Evolutionary conservation across 176 grass and related monocot species (phyloP), one percentile per base, ranked within the genome.

Genomic region (Triticum monococcum): DNA sequence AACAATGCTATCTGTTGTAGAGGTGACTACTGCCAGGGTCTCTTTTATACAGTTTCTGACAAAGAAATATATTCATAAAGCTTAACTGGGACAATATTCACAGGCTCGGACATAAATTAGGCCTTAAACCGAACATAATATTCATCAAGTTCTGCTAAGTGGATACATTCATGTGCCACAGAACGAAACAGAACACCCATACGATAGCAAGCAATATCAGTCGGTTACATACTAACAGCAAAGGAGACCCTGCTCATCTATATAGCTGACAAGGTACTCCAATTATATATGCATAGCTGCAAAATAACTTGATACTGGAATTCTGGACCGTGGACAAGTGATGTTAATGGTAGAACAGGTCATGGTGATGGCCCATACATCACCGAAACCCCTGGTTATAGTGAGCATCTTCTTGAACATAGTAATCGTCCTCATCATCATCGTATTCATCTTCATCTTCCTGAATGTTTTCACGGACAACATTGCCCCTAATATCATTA

Each of bases 401-500:
- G 26, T 13, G 37, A 74, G 5, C 7, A 30, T 22, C 71, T 48
- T 48, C 70, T 46, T 41, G 35, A 75, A 63, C 57, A 12, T 75
- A 46, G 54, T 61, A 84, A 45, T 77, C 46, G 26, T 77, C 73
- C 46, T 76, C 72, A 2, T 72, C 64, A 7, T 69, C 81, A 83
- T 83, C 35, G 23, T 73, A 81, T 26, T 81, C 79, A 81, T 81
- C 62, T 12, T 67, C 67, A 17, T 83, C 68, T 22, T 61, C 81
- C 24, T 73, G 13, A 30, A 22, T 17, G 24, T 64, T 28, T 76
- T 17, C 68, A 64, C 14, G 70, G 37, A 33, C 31, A 9, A 88
- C 87, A 85, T 89, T 79, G 50, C 11, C 46, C 17, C 22, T 41
- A 43, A 75, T 30, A 75, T 75, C 40, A 84, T 64, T 60, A 62